Base-by-base conservation (phyloP, 352 stramenopile species). In the Peronospora belbahrii region DNA sequence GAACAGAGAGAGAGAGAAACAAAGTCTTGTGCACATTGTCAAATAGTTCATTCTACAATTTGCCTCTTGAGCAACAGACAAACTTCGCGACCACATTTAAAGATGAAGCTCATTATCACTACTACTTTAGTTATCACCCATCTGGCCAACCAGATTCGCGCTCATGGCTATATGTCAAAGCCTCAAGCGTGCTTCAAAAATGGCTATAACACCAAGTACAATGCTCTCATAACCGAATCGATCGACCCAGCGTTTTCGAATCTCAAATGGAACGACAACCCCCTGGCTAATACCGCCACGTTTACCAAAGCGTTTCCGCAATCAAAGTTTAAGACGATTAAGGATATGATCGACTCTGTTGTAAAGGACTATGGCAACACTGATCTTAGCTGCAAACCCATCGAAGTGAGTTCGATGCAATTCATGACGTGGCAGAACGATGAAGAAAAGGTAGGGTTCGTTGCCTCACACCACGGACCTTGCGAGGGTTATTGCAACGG, bases 351-450 rank as follows among this genome's bases (percentile, higher is more conserved):
- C 36, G 70, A 81, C 47, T 52, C 46, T 17, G 47, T 32, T 6
- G 59, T 48, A 1, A 31, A 54, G 0, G 44, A 44, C 22, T 80
- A 65, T 20, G 59, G 51, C 14, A 65, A 57, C 14, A 61, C 62
- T 0, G 23, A 17, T 5, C 17, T 53, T 4, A 58, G 39, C 4
- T 40, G 24, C 13, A 10, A 47, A 4, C 27, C 56, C 1, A 47
- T 76, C 1, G 56, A 80, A 25, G 68, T 80, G 34, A 70, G 47
- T 23, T 33, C 28, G 15, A 18, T 68, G 15, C 66, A 35, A 27
- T 59, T 46, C 3, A 74, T 79, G 48, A 67, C 47, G 46, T 81
- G 63, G 63, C 63, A 75, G 52, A 75, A 81, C 31, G 62, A 75
- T 42, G 42, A 74, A 31, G 49, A 67, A 13, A 15, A 62, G 11